A percentile compares a stretch with the other conserved stretches of the same genome.
Conservation (phyloP, 495 filamentous ascomycete genomes). For the Articulospora tetracladia region DNA sequence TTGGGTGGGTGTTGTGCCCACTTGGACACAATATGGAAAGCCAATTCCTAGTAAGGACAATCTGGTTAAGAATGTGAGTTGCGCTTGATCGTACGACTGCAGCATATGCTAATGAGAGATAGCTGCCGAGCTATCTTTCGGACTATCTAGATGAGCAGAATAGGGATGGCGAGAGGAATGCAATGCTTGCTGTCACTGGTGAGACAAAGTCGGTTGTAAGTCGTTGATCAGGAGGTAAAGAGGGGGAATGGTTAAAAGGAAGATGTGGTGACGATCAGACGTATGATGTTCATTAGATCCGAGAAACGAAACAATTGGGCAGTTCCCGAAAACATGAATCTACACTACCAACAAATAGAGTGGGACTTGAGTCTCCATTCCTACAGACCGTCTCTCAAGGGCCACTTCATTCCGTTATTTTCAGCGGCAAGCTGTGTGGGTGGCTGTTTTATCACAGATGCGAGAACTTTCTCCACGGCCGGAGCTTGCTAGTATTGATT, state of each 20-base stretch:
- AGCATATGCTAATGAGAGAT: neutral
- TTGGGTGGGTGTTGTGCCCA: slow-evolving; percentile 85
- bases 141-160: slow-evolving; percentile 19
- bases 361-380: neutral
- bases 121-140: slow-evolving; percentile 19
- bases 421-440: neutral
- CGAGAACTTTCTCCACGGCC: neutral
- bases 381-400: neutral
- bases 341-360: no score
- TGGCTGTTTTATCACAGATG: neutral
- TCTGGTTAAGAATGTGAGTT: slow-evolving; percentile 15
- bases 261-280: neutral
- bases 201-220: neutral
- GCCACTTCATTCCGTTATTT: neutral
- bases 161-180: slow-evolving; percentile 10
- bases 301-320: neutral
- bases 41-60: slow-evolving; percentile 48
- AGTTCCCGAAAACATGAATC: no score
- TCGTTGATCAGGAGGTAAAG: neutral
- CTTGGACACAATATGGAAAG: slow-evolving; percentile 60
- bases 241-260: neutral
- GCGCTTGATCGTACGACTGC: neutral
- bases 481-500: neutral
- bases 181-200: slow-evolving; percentile 5
- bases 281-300: neutral